These are phyloP conservation scores for Penicillium subrubescens DNA, from an alignment of 495 filamentous ascomycete genomes.

Conservation along the genomic window DNA sequence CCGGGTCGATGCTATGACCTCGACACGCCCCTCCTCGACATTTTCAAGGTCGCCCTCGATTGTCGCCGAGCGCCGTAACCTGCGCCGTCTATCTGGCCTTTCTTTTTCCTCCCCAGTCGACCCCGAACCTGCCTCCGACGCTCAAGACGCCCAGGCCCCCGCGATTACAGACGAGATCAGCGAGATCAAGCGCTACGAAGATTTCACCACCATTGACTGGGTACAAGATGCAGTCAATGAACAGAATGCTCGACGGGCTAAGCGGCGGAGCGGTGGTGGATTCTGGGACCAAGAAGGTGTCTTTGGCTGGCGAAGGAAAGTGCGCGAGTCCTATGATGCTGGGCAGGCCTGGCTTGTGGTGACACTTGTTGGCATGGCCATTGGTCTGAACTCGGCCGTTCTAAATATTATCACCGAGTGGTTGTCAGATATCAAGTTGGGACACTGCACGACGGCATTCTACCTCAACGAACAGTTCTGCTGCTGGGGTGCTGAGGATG, in stretches of 20 bases:
- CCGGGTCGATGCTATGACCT: slow-evolving; percentile 62
- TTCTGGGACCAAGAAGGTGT: slow-evolving; percentile 74
- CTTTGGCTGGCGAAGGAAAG: slow-evolving; percentile 77
- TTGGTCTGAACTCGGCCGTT: slow-evolving; percentile 90
- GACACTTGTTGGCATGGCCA: slow-evolving; percentile 87
- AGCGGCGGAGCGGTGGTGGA: slow-evolving; percentile 70
- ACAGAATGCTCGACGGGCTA: slow-evolving; percentile 75
- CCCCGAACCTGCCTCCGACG: slow-evolving; percentile 43
- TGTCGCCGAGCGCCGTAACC: slow-evolving; percentile 53
- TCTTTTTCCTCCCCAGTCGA: slow-evolving; percentile 65
- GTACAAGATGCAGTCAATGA: slow-evolving; percentile 96
- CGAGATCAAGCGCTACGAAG: slow-evolving; percentile 96
- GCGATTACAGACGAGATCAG: slow-evolving; percentile 93
- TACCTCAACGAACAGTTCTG: slow-evolving; percentile 98
- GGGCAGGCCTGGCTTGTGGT: slow-evolving; percentile 98
- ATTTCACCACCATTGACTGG: slow-evolving; percentile 99
- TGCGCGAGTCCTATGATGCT: slow-evolving; percentile 89
- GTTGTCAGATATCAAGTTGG: slow-evolving; percentile 93
- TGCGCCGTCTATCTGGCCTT: slow-evolving; percentile 72
- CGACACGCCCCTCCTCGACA: slow-evolving; percentile 58
- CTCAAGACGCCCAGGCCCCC: slow-evolving; percentile 46
- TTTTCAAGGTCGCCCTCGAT: slow-evolving; percentile 60
- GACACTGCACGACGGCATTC: slow-evolving; percentile 91
- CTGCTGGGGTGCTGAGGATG: slow-evolving; percentile 94
- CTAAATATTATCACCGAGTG: slow-evolving; percentile 97